Evolutionary conservation across 164 flowering plant species (phyloP).

Genomic region (Cinnamomum micranthum): DNA sequence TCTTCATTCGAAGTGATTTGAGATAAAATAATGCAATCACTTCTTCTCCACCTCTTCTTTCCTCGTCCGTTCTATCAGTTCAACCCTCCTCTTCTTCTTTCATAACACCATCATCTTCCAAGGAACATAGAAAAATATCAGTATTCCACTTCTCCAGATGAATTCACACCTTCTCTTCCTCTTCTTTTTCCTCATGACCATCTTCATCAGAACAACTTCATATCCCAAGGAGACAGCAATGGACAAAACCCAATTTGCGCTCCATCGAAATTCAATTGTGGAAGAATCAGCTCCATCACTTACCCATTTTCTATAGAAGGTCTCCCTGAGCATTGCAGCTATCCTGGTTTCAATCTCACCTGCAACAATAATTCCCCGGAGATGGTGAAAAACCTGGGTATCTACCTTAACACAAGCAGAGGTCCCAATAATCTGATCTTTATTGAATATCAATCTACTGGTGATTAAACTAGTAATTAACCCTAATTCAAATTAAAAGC

Average conservation of each 20-base stretch:
- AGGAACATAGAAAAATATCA: too few species aligned
- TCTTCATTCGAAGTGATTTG: background rate
- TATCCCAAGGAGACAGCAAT: background rate
- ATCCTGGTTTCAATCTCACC: conserved; percentile 31
- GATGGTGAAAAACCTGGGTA: too few species aligned
- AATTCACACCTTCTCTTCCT: background rate
- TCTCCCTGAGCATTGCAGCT: conserved; percentile 47
- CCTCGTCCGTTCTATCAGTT: background rate
- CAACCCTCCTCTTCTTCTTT: background rate
- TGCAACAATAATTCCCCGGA: conserved; percentile 17
- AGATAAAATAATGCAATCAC: too few species aligned
- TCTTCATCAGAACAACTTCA: background rate
- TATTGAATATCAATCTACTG: too few species aligned
- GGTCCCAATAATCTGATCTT: too few species aligned
- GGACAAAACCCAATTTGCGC: background rate
- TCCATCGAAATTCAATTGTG: conserved; percentile 25
- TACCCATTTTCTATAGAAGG: conserved; percentile 52
- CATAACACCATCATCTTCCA: background rate
- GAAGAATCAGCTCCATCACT: conserved; percentile 35
- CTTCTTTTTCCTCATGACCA: background rate
- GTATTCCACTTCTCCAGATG: background rate
- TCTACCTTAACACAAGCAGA: too few species aligned
- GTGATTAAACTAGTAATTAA: too few species aligned
- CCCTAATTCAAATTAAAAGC: too few species aligned
- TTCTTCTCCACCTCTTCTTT: background rate